Percentiles rank a stretch among this genome's conserved stretches.
Evolutionary conservation across 2,329 filamentous ascomycete species (phyloP).

Genomic region (Seiridium cupressi): DNA sequence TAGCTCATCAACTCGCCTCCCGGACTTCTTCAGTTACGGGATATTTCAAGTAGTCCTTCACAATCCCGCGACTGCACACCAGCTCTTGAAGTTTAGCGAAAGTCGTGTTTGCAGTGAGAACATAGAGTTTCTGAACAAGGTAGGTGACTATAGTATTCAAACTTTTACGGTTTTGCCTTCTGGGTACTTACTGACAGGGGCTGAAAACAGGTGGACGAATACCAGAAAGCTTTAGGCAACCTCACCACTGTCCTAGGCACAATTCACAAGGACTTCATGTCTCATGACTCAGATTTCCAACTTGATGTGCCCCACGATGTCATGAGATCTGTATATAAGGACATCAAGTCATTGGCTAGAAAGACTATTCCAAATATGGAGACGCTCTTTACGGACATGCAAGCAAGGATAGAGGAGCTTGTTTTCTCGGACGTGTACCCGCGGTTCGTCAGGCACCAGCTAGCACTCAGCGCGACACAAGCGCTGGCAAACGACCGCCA

Average conservation of each 20-base stretch:
- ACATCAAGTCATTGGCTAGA: conserved; percentile 24
- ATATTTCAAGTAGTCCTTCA: conserved; percentile 40
- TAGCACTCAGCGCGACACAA: conserved; percentile 37
- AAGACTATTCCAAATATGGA: conserved; percentile 34
- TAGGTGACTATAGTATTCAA: conserved; percentile 15
- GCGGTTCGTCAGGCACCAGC: conserved; percentile 47
- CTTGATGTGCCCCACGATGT: conserved; percentile 26
- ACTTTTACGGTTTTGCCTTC: no score
- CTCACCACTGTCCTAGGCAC: conserved; percentile 35
- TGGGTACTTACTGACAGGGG: neutral
- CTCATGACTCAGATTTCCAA: conserved; percentile 11
- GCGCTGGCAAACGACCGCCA: conserved; percentile 25
- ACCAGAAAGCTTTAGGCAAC: conserved; percentile 38
- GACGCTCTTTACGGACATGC: conserved; percentile 36
- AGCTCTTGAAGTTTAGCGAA: conserved; percentile 39
- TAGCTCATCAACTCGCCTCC: conserved; percentile 16
- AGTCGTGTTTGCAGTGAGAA: conserved; percentile 38
- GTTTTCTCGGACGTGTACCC: conserved; percentile 45
- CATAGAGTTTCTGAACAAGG: conserved; percentile 46
- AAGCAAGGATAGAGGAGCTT: conserved; percentile 37
- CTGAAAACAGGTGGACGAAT: conserved; percentile 35
- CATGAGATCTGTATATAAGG: conserved; percentile 25
- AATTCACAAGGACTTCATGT: conserved; percentile 29
- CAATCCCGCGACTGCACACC: conserved; percentile 40
- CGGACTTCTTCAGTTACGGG: conserved; percentile 39